phyloP scores from a whole-genome alignment of 2,329 filamentous ascomycete species.

The Lachnellula arida region DNA sequence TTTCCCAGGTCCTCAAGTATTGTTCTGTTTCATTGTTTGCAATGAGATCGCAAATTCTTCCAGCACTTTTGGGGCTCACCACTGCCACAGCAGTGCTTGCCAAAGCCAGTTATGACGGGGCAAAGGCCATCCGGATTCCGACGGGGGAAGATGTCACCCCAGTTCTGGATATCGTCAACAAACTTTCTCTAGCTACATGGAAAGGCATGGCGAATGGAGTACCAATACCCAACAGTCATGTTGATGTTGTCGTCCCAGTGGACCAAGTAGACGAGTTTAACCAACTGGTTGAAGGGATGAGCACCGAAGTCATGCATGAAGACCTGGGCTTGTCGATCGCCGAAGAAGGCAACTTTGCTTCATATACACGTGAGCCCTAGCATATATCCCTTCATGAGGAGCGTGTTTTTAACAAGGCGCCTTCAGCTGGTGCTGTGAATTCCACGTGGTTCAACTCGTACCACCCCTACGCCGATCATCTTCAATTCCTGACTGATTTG shows the following conservation, averaged over 20 bases:
- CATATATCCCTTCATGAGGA: neutral
- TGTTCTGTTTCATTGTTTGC: neutral
- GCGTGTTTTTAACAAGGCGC: neutral
- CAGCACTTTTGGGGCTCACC: neutral
- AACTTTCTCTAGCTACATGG: constrained; percentile 35
- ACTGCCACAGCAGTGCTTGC: constrained; percentile 3
- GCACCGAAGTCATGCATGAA: constrained; percentile 37
- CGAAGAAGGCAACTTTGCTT: constrained; percentile 30
- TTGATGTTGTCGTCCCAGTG: constrained; percentile 40
- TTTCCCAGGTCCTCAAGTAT: neutral
- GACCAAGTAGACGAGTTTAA: constrained; percentile 37
- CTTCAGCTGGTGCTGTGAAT: constrained; percentile 24
- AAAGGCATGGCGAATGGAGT: constrained; percentile 28
- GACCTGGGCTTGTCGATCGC: constrained; percentile 41
- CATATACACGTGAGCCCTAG: neutral
- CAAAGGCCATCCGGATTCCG: constrained; percentile 37
- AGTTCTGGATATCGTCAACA: constrained; percentile 33
- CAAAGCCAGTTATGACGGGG: constrained; percentile 37
- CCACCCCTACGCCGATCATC: constrained; percentile 49
- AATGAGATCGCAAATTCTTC: constrained; percentile 4
- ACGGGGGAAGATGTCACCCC: constrained; percentile 31
- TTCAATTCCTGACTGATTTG: constrained; percentile 44
- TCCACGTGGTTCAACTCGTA: constrained; percentile 49
- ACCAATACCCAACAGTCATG: constrained; percentile 26
- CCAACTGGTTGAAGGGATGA: constrained; percentile 30